Percentiles rank a stretch among this genome's conserved stretches.
Conservation (phyloP, 192 early-diverging fungal genomes). For the Dissophora ornata region DNA sequence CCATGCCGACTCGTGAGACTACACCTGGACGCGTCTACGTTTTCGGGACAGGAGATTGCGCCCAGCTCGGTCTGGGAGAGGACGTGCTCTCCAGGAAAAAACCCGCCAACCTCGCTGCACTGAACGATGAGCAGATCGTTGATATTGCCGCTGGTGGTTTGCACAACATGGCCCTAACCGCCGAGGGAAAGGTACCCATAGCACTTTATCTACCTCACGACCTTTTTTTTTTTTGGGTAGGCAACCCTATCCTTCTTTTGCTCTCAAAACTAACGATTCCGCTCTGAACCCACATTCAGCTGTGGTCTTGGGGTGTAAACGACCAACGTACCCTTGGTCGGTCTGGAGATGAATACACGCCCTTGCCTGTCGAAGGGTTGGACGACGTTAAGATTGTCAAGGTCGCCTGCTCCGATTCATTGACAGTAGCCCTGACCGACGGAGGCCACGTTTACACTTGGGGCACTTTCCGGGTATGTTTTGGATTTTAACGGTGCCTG, state of each 20-base stretch:
- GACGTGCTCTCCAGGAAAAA: slow-evolving; percentile 84
- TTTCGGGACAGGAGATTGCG: slow-evolving; percentile 90
- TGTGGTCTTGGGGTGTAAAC: slow-evolving; percentile 97
- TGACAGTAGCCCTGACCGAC: slow-evolving; percentile 81
- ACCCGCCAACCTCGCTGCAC: slow-evolving; percentile 71
- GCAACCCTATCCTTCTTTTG: too few relatives aligned
- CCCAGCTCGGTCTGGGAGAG: slow-evolving; percentile 91
- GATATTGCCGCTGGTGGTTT: slow-evolving; percentile 88
- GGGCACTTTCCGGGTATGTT: slow-evolving; percentile 80
- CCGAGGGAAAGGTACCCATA: slow-evolving; percentile 70
- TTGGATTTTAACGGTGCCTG: too few relatives aligned
- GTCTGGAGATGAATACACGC: slow-evolving; percentile 72
- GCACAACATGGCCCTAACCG: slow-evolving; percentile 83
- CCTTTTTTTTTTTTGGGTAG: too few relatives aligned
- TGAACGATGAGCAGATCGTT: slow-evolving; percentile 78
- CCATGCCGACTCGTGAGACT: slow-evolving; percentile 6
- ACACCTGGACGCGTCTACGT: slow-evolving; percentile 77
- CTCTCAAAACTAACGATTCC: too few relatives aligned
- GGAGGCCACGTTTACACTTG: slow-evolving; percentile 86
- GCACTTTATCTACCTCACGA: too few relatives aligned
- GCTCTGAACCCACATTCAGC: too few relatives aligned
- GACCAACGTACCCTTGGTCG: slow-evolving; percentile 90
- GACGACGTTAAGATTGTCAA: slow-evolving; percentile 72
- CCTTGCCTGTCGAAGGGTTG: slow-evolving; percentile 74
- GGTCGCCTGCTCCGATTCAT: slow-evolving; percentile 56